phyloP scores from a whole-genome alignment of 345 rosid species.

The Brassica rapa region DNA sequence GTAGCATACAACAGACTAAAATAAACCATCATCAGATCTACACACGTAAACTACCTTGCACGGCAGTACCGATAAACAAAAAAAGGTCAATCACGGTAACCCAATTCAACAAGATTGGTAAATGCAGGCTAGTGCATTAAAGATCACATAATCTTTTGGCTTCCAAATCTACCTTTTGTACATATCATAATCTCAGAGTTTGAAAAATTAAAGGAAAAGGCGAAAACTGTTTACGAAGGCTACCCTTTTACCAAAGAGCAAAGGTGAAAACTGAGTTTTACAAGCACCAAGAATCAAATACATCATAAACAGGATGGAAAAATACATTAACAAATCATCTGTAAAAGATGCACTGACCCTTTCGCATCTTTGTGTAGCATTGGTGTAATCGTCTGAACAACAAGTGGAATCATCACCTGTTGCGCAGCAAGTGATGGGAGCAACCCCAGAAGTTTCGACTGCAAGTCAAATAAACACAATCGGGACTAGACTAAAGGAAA shows the following conservation, averaged over 20 bases:
- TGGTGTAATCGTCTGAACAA: slow-evolving; percentile 80
- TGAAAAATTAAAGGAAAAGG: slow-evolving; percentile 10
- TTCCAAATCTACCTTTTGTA: slow-evolving; percentile 12
- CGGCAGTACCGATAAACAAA: slow-evolving; percentile 12
- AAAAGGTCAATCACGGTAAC: slow-evolving; percentile 12
- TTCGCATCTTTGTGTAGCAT: slow-evolving; percentile 72
- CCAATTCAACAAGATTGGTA: slow-evolving; percentile 11
- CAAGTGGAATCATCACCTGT: slow-evolving; percentile 77
- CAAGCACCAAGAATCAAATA: slow-evolving; percentile 9
- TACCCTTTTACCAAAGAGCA: slow-evolving; percentile 17
- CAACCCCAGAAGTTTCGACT: slow-evolving; percentile 79
- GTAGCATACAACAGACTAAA: slow-evolving; percentile 79
- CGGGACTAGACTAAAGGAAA: slow-evolving; percentile 21
- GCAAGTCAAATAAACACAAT: slow-evolving; percentile 34
- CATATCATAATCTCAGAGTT: slow-evolving; percentile 1
- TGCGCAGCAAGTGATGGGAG: slow-evolving; percentile 90
- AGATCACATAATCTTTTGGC: slow-evolving; percentile 16
- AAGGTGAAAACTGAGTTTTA: slow-evolving; percentile 1
- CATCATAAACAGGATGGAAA: slow-evolving; percentile 6
- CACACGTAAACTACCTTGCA: slow-evolving; percentile 15
- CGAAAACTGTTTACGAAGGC: neutral
- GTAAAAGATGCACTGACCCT: slow-evolving; percentile 51
- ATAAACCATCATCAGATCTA: slow-evolving; percentile 41
- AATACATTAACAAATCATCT: slow-evolving; percentile 14
- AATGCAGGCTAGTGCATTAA: slow-evolving; percentile 10